Percentiles rank a stretch among this genome's conserved stretches.
Evolutionary conservation across 208 protist species (phyloP).

Genomic region (Trichomonas vaginalis): DNA sequence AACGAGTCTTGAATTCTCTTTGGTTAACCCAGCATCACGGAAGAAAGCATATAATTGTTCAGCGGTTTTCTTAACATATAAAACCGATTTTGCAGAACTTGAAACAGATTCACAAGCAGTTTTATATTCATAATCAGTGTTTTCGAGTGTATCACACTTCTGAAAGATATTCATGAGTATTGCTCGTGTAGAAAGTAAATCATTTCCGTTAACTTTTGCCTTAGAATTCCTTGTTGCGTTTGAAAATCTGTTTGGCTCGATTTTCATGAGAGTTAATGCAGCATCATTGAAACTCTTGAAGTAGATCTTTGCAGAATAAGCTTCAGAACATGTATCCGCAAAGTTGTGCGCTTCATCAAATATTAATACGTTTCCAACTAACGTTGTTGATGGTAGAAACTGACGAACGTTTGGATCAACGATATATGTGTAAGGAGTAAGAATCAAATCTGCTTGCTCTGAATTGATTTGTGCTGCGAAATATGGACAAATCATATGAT

Average conservation of each 20-base stretch:
- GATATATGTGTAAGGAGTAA: background rate
- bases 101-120: no score
- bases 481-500: background rate
- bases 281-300: background rate
- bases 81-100: background rate
- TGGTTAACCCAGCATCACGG: background rate
- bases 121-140: background rate
- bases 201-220: background rate
- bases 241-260: background rate
- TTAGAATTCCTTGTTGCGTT: background rate
- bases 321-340: background rate
- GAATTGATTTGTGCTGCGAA: background rate
- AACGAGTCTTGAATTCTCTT: background rate
- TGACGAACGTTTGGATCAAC: slow-evolving; percentile 4
- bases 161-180: background rate
- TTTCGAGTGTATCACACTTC: background rate
- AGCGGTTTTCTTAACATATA: background rate
- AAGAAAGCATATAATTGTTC: background rate
- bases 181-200: background rate
- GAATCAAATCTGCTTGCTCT: background rate
- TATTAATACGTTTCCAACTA: background rate
- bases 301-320: background rate
- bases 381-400: background rate
- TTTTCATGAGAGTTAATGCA: background rate
- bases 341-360: slow-evolving; percentile 14